Conservation (phyloP, 2,329 filamentous ascomycete species). For the Cladosporium cucumerinum region DNA sequence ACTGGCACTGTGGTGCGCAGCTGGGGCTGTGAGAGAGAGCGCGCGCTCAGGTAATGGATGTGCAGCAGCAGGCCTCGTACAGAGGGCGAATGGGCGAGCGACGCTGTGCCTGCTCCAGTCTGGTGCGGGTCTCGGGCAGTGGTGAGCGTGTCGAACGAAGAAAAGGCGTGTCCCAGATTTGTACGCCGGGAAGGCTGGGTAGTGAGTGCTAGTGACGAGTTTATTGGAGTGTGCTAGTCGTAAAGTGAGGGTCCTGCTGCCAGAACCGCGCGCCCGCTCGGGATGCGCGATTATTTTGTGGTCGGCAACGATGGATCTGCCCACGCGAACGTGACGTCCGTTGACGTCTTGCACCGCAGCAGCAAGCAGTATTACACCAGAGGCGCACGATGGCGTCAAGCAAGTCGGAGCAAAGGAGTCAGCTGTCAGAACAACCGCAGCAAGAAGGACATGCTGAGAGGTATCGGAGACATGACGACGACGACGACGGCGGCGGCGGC, state of each 20-base stretch:
- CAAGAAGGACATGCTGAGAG: background rate
- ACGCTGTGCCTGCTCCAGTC: background rate
- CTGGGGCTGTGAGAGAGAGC: background rate
- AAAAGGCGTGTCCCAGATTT: conserved; percentile 7
- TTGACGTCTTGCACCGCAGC: conserved; percentile 7
- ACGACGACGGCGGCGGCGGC: background rate
- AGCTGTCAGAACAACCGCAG: background rate
- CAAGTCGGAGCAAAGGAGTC: background rate
- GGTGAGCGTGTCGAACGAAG: conserved; percentile 6
- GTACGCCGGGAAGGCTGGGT: background rate
- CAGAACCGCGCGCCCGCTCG: conserved; percentile 2
- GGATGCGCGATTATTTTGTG: conserved; percentile 12
- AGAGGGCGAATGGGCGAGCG: background rate
- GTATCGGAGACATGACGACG: conserved; percentile 12
- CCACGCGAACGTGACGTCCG: conserved; percentile 12
- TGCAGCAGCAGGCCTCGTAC: background rate
- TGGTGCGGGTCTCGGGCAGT: background rate
- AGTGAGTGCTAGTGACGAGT: conserved; percentile 4
- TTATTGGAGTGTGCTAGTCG: background rate
- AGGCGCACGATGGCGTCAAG: conserved; percentile 7
- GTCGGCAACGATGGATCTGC: conserved; percentile 10
- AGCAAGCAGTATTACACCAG: background rate
- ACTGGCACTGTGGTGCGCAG: background rate
- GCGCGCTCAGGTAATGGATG: background rate
- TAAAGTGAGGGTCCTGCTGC: conserved; percentile 9